Conservation (phyloP, 2,329 filamentous ascomycete species). For the Talaromyces verruculosus region DNA sequence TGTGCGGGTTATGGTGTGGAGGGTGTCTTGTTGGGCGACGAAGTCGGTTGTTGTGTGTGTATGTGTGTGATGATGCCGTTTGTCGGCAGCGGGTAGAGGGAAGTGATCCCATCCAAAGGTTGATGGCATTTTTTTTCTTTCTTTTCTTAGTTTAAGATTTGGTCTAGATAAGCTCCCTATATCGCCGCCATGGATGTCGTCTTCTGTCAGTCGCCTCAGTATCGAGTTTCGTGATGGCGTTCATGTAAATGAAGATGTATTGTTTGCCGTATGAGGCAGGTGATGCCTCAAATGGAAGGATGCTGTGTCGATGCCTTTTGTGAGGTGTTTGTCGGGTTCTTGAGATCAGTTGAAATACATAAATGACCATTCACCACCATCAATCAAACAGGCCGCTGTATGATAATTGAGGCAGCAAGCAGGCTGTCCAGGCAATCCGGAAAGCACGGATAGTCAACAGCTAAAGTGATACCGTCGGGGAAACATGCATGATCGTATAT, state of each 20-base stretch:
- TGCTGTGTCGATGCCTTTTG: background rate
- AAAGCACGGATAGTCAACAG: background rate
- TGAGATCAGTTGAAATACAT: background rate
- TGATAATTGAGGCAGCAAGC: background rate
- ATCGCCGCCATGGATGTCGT: conserved; percentile 1
- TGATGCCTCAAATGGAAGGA: background rate
- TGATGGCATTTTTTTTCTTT: conserved; percentile 1
- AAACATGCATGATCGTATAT: background rate
- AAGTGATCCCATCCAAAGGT: conserved; percentile 13
- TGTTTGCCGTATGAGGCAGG: background rate
- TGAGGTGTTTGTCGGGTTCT: background rate
- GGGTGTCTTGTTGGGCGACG: conserved; percentile 19
- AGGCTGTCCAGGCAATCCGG: background rate
- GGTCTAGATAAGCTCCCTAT: background rate
- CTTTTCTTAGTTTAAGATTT: background rate
- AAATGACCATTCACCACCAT: background rate
- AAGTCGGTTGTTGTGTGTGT: conserved; percentile 7
- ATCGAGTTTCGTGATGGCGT: background rate
- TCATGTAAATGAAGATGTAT: background rate
- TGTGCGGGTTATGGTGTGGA: conserved; percentile 19
- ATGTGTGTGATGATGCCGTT: background rate
- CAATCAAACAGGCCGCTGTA: background rate
- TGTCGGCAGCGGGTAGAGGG: background rate
- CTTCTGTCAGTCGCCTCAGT: background rate
- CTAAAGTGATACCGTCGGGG: background rate